Percentiles rank a stretch among this genome's conserved stretches.
phyloP scores from a whole-genome alignment of 371 early-diverging fungal genomes.

The Amoeboaphelidium occidentale region DNA sequence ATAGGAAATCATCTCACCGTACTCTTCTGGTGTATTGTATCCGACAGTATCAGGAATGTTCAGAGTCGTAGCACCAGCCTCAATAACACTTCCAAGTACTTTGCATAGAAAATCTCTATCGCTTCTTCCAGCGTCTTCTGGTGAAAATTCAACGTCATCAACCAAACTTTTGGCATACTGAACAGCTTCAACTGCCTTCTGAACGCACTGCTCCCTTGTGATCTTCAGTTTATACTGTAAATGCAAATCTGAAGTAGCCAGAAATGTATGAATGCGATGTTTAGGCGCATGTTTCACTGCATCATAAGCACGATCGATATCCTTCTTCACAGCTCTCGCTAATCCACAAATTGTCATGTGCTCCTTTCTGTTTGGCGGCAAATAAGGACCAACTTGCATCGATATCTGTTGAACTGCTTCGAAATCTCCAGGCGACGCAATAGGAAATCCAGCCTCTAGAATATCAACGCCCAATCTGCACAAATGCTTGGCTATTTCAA shows the following conservation, averaged over 20 bases:
- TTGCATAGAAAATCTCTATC: constrained; percentile 62
- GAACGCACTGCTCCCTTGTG: constrained; percentile 54
- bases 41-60: constrained; percentile 94
- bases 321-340: constrained; percentile 57
- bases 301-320: constrained; percentile 68
- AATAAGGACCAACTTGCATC: constrained; percentile 46
- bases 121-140: constrained; percentile 78
- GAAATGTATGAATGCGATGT: constrained; percentile 73
- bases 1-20: constrained; percentile 54
- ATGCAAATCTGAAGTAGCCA: constrained; percentile 89
- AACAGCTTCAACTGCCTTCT: constrained; percentile 60
- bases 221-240: constrained; percentile 77
- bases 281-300: constrained; percentile 59
- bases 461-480: constrained; percentile 78
- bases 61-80: constrained; percentile 78
- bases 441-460: constrained; percentile 81
- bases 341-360: constrained; percentile 41
- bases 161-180: constrained; percentile 44
- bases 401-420: constrained; percentile 83
- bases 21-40: constrained; percentile 71
- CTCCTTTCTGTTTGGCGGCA: neutral
- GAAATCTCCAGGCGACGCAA: constrained; percentile 79
- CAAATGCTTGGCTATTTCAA: constrained; percentile 71
- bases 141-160: constrained; percentile 72
- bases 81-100: constrained; percentile 61